These are phyloP conservation scores for Inga oerstediana DNA, from an alignment of 306 rosid genomes.

Conservation along the genomic window DNA sequence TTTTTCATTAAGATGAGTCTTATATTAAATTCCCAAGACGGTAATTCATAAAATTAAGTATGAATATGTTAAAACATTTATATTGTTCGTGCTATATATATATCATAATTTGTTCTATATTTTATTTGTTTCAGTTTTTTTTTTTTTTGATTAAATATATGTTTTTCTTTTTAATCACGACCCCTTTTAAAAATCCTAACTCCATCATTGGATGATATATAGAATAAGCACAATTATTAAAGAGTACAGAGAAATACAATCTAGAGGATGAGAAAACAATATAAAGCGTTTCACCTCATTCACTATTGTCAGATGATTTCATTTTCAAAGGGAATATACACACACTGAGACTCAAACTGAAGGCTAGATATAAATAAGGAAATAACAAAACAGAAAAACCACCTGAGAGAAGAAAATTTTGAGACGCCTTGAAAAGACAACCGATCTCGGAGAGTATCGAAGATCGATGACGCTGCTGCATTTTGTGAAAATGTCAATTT, in stretches of 20 bases:
- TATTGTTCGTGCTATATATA: too few species aligned
- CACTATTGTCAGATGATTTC: conserved; percentile 37
- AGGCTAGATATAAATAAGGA: neutral
- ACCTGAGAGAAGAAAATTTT: conserved; percentile 27
- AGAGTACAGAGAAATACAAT: neutral
- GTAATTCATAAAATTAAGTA: too few species aligned
- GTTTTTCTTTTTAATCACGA: too few species aligned
- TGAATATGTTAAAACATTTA: too few species aligned
- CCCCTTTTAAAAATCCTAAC: too few species aligned
- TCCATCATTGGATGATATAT: too few species aligned
- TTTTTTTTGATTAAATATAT: too few species aligned
- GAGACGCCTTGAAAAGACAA: conserved; percentile 79
- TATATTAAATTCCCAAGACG: too few species aligned
- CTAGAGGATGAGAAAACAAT: neutral
- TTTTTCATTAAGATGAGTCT: too few species aligned
- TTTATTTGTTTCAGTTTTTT: too few species aligned
- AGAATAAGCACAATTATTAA: too few species aligned
- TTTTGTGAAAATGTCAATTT: conserved; percentile 81
- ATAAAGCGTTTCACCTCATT: conserved; percentile 18
- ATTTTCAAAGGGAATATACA: conserved; percentile 47
- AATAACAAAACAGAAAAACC: conserved; percentile 10
- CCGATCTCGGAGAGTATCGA: conserved; percentile 88
- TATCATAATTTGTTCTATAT: too few species aligned
- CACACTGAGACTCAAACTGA: conserved; percentile 3
- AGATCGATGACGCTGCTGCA: conserved; percentile 78